phyloP scores from a whole-genome alignment of 73 alveolate genomes.

The Tetrahymena elliotti region DNA sequence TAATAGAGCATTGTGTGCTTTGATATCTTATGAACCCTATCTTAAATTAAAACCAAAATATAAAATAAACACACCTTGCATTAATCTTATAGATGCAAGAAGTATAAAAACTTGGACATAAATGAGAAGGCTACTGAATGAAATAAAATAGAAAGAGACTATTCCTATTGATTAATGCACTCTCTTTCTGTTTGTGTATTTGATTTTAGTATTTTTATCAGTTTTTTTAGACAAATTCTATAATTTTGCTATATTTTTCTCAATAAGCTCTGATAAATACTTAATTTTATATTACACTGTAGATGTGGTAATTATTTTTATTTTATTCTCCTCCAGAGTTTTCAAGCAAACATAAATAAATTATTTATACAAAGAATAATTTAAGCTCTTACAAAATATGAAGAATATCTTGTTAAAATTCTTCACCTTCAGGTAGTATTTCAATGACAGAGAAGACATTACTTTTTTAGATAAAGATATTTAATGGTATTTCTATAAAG shows the following conservation, averaged over 20 bases:
- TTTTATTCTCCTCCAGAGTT: neutral
- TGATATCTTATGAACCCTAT: neutral
- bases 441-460: neutral
- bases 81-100: neutral
- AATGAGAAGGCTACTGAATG: neutral
- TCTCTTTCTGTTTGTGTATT: neutral
- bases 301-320: neutral
- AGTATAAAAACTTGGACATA: neutral
- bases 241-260: neutral
- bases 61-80: neutral
- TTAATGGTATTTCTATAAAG: neutral
- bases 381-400: neutral
- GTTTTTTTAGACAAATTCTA: neutral
- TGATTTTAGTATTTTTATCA: neutral
- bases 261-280: neutral
- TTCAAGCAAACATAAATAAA: neutral
- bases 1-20: neutral
- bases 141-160: neutral
- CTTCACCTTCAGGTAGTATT: neutral
- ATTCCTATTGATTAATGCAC: neutral
- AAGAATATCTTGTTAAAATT: neutral
- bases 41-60: neutral
- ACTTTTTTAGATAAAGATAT: neutral
- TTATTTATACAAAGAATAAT: neutral
- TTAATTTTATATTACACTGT: neutral